Conservation (phyloP, 163 green algal species). For the Scenedesmus sp. region DNA sequence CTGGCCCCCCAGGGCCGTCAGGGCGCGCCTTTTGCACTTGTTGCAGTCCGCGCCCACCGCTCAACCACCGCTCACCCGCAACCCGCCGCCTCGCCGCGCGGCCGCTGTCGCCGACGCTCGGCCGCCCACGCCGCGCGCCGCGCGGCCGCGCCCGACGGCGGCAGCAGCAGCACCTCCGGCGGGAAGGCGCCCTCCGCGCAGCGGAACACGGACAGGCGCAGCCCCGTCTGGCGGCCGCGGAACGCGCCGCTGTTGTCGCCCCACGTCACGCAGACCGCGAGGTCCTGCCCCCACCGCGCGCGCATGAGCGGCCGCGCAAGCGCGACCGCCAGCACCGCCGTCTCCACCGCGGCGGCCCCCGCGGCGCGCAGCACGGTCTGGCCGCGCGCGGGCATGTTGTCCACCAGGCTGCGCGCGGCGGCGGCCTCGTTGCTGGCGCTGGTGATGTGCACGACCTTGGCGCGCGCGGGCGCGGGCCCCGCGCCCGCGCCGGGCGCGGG, state of each 20-base stretch:
- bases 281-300: conserved; percentile 15
- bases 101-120: conserved; percentile 2
- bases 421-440: conserved; percentile 22
- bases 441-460: conserved; percentile 37
- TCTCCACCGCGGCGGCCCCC: conserved; percentile 10
- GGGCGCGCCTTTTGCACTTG: too few species aligned
- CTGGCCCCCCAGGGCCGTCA: too few species aligned
- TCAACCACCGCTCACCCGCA: too few species aligned
- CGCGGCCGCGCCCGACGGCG: not conserved
- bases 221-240: not conserved
- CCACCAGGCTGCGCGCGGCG: conserved; percentile 30
- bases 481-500: not conserved
- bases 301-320: conserved; percentile 22
- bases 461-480: not conserved
- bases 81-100: too few species aligned
- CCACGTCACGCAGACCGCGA: conserved; percentile 20
- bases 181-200: conserved; percentile 24
- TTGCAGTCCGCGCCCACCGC: too few species aligned
- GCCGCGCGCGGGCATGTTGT: conserved; percentile 38
- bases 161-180: conserved; percentile 23
- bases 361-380: conserved; percentile 36
- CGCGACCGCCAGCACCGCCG: conserved; percentile 22
- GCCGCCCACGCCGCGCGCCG: not conserved
- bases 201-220: conserved; percentile 31
- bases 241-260: not conserved